phyloP scores from a whole-genome alignment of 306 rosid species.

The Cicer arietinum region DNA sequence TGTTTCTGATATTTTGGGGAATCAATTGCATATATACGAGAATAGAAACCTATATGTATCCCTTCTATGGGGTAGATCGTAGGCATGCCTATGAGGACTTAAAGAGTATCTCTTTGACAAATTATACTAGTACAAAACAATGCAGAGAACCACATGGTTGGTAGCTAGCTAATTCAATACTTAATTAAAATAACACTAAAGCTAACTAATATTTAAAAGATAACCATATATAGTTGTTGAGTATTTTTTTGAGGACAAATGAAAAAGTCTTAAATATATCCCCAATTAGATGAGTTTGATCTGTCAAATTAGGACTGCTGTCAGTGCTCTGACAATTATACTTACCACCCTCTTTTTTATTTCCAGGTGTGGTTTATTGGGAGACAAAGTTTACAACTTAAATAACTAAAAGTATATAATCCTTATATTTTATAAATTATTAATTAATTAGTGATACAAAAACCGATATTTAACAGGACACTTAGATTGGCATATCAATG shows the following conservation, averaged over 20 bases:
- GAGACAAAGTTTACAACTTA: constrained; percentile 17
- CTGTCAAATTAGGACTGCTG: constrained; percentile 32
- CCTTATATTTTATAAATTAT: not conserved
- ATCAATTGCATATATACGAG: not conserved
- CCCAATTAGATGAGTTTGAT: constrained; percentile 16
- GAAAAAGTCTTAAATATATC: not conserved
- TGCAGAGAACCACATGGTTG: not conserved
- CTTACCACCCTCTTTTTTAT: not conserved
- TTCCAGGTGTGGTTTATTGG: constrained; percentile 41
- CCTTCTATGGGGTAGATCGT: constrained; percentile 36
- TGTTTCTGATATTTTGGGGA: constrained; percentile 26
- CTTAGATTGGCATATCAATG: no score
- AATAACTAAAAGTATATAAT: constrained; percentile 7
- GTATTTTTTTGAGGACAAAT: constrained; percentile 3
- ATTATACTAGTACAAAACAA: constrained; percentile 11
- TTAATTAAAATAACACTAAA: constrained; percentile 15
- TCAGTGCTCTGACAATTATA: constrained; percentile 12
- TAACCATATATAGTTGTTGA: not conserved
- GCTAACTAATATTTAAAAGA: constrained; percentile 25
- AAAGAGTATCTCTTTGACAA: constrained; percentile 13
- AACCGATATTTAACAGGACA: no score
- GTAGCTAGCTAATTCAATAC: not conserved
- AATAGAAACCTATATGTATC: constrained; percentile 10
- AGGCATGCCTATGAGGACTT: constrained; percentile 19
- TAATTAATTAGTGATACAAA: no score